These are phyloP conservation scores for Fagopyrum homotropicum DNA, from an alignment of 148 eudicot genomes.

Conservation along the genomic window DNA sequence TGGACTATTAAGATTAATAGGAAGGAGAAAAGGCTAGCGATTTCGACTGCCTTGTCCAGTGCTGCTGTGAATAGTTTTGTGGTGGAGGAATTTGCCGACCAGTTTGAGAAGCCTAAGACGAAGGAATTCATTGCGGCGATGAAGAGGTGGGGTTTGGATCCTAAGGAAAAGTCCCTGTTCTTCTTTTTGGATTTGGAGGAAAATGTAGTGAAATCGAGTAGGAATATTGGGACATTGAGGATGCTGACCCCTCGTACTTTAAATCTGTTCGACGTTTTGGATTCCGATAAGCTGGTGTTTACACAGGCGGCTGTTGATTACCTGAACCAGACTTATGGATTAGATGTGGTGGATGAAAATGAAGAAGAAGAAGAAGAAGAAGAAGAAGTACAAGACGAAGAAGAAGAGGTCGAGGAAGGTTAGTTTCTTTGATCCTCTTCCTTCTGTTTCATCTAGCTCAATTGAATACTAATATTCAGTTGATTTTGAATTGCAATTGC, in stretches of 20 bases:
- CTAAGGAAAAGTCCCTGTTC: slow-evolving; percentile 67
- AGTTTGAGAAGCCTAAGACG: slow-evolving; percentile 75
- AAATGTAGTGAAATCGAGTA: slow-evolving; percentile 68
- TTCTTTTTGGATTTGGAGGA: slow-evolving; percentile 57
- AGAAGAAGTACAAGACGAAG: slow-evolving; percentile 31
- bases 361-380: slow-evolving; percentile 39
- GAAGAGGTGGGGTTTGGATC: slow-evolving; percentile 83
- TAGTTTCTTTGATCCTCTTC: not conserved
- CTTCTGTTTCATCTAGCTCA: not conserved
- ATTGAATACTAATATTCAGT: too few species aligned
- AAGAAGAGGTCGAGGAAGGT: slow-evolving; percentile 26
- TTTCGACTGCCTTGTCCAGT: slow-evolving; percentile 71
- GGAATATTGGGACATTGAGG: slow-evolving; percentile 80
- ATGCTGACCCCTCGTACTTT: slow-evolving; percentile 84
- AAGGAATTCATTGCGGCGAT: slow-evolving; percentile 75
- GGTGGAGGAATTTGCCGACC: slow-evolving; percentile 71
- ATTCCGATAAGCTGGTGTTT: slow-evolving; percentile 71
- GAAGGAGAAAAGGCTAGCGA: slow-evolving; percentile 82
- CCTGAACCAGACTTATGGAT: slow-evolving; percentile 79
- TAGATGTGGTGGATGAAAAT: slow-evolving; percentile 35
- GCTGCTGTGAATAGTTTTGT: slow-evolving; percentile 48
- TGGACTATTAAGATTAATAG: slow-evolving; percentile 81
- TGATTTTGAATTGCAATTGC: not conserved
- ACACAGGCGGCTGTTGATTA: slow-evolving; percentile 60
- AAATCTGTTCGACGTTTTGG: slow-evolving; percentile 81